Conservation (phyloP, 352 stramenopile species). For the Globisporangium ultimum region DNA sequence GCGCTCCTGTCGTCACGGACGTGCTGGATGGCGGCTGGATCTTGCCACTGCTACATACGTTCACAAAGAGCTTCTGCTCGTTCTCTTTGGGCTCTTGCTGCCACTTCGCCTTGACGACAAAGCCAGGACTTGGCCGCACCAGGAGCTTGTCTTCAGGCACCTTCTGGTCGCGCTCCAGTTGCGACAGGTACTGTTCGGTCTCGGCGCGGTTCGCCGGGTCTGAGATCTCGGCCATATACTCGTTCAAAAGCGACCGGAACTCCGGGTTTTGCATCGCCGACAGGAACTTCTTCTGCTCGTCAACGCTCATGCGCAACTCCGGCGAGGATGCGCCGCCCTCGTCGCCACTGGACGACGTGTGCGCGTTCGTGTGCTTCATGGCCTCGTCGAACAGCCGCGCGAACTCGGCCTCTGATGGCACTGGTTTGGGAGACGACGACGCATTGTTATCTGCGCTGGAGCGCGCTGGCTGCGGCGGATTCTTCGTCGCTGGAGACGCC, state of each 20-base stretch:
- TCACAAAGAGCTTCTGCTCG: constrained; percentile 90
- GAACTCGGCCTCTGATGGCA: constrained; percentile 40
- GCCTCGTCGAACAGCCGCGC: constrained; percentile 43
- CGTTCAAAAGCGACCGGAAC: constrained; percentile 90
- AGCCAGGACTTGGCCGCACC: constrained; percentile 79
- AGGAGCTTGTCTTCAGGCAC: constrained; percentile 85
- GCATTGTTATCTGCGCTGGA: neutral
- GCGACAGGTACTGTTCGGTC: constrained; percentile 87
- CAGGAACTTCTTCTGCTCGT: constrained; percentile 86
- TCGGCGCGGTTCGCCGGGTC: constrained; percentile 88
- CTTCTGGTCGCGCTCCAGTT: constrained; percentile 88
- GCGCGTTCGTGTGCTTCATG: constrained; percentile 23
- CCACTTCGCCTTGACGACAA: constrained; percentile 91
- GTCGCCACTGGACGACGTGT: constrained; percentile 3
- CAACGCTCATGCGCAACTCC: constrained; percentile 26
- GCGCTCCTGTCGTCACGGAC: constrained; percentile 19
- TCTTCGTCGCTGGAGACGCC: neutral
- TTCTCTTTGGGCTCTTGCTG: neutral
- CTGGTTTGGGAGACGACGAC: neutral
- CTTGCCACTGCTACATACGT: constrained; percentile 88
- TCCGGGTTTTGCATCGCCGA: constrained; percentile 88
- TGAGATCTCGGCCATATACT: constrained; percentile 94
- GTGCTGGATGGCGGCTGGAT: constrained; percentile 74
- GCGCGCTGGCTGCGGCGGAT: neutral
- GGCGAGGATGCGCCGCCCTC: constrained; percentile 9